These are phyloP conservation scores for Psilocybe azurescens DNA, from an alignment of 768 basidiomycete species.

Conservation along the genomic window DNA sequence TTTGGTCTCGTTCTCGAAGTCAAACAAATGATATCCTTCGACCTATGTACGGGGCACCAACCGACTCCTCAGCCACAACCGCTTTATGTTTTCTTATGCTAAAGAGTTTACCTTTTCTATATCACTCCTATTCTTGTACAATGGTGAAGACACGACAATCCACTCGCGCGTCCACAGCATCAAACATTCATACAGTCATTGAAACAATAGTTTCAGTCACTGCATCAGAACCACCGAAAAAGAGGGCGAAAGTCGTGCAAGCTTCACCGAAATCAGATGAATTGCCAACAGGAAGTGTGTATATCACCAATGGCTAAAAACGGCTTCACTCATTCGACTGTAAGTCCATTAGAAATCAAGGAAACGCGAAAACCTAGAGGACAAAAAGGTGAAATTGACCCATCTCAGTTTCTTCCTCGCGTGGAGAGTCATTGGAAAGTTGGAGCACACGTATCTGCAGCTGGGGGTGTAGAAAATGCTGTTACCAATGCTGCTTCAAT, in stretches of 20 bases:
- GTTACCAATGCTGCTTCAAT: constrained; percentile 72
- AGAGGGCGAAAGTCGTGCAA: neutral
- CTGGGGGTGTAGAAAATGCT: constrained; percentile 80
- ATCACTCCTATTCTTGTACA: neutral
- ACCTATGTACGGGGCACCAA: too few relatives aligned
- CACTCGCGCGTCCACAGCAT: neutral
- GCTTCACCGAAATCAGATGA: neutral
- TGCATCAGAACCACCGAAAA: neutral
- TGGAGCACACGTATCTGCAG: constrained; percentile 84
- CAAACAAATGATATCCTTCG: neutral
- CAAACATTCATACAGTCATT: neutral
- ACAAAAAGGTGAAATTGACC: constrained; percentile 18
- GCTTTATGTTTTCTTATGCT: neutral
- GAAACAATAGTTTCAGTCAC: neutral
- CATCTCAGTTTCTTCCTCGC: constrained; percentile 33
- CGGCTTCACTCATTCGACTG: neutral
- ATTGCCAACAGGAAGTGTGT: neutral
- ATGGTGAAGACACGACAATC: constrained; percentile 1
- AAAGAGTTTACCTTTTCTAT: neutral
- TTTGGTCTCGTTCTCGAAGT: neutral
- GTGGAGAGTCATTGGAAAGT: constrained; percentile 62
- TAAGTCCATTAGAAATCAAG: neutral
- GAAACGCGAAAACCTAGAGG: constrained; percentile 18
- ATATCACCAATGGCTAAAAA: neutral
- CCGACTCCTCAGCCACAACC: neutral